A percentile compares a stretch with the other conserved stretches of the same genome.
Evolutionary conservation across 140 eudicot species (phyloP).

Genomic region (Stevia rebaudiana): DNA sequence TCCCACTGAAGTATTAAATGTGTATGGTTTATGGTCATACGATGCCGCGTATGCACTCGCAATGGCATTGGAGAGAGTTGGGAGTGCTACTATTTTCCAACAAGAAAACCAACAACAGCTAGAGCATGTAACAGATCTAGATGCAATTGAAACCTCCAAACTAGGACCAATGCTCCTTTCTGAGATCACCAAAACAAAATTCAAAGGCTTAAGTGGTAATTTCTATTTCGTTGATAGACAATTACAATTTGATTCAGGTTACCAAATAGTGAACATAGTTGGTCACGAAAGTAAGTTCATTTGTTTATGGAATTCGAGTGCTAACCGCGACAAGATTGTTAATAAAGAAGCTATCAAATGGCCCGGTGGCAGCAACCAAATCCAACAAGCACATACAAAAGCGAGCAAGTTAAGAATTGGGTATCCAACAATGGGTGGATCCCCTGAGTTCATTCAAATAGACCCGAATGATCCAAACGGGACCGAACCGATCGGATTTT

Average conservation of each 20-base stretch:
- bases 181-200: slow-evolving; percentile 20
- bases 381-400: slow-evolving; percentile 37
- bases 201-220: slow-evolving; percentile 44
- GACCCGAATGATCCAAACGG: slow-evolving; percentile 15
- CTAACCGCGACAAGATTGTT: too few relatives aligned
- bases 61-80: slow-evolving; percentile 33
- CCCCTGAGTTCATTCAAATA: slow-evolving; percentile 23
- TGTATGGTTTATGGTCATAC: slow-evolving; percentile 47
- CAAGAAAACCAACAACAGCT: not conserved
- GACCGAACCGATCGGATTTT: slow-evolving; percentile 40
- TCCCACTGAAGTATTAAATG: slow-evolving; percentile 23
- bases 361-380: slow-evolving; percentile 40
- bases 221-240: slow-evolving; percentile 36
- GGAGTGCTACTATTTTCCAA: slow-evolving; percentile 1
- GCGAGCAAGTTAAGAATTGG: slow-evolving; percentile 41
- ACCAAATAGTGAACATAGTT: slow-evolving; percentile 46
- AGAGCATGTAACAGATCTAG: slow-evolving; percentile 27
- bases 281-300: slow-evolving; percentile 28
- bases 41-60: slow-evolving; percentile 40
- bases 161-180: slow-evolving; percentile 34
- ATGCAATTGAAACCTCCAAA: slow-evolving; percentile 43
- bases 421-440: slow-evolving; percentile 42
- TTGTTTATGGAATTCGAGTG: too few relatives aligned
- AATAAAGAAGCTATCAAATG: slow-evolving; percentile 34
- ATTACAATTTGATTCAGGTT: slow-evolving; percentile 26